Evolutionary conservation across 1,139 yeast species (phyloP), one percentile per base, ranked within the genome.

Genomic region (Arxiozyma slooffiae): DNA sequence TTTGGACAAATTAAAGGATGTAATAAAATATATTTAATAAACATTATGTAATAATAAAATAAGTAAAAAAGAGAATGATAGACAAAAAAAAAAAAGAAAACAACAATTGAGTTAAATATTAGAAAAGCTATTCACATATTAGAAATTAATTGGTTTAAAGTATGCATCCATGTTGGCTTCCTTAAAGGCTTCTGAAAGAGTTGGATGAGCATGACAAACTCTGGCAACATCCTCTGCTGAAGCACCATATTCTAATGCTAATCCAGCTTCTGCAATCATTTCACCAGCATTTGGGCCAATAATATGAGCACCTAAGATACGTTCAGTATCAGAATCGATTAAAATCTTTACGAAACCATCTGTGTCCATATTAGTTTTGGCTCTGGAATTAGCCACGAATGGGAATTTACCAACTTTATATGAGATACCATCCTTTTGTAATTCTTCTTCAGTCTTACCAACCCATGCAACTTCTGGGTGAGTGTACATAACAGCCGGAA

Each of bases 381-480:
- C 99, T 78, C 99, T 87, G 50, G 98, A 94, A 81, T 94, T 94
- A 66, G 99, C 99, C 64, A 87, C 77, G 77, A 92, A 94, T 69
- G 97, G 96, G 89, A 92, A 92, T 75, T 92, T 92, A 69, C 99
- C 99, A 55, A 86, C 80, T 72, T 85, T 90, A 80, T 85, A 94
- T 62, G 83, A 78, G 71, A 89, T 81, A 60, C 97, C 97, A 64
- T 89, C 88, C 63, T 81, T 94, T 79, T 92, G 92, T 70, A 90
- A 80, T 74, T 92, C 94, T 75, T 94, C 85, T 76, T 94, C 99
- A 64, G 81, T 85, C 72, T 85, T 87, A 63, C 99, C 99, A 59
- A 87, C 96, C 97, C 97, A 92, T 49, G 97, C 97, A 59, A 92
- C 96, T 76, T 92, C 98, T 58, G 98, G 98, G 74, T 89, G 97